Percentiles rank a stretch among this genome's conserved stretches.
phyloP scores from a whole-genome alignment of 2,329 filamentous ascomycete species.

The Claviceps spartinae region DNA sequence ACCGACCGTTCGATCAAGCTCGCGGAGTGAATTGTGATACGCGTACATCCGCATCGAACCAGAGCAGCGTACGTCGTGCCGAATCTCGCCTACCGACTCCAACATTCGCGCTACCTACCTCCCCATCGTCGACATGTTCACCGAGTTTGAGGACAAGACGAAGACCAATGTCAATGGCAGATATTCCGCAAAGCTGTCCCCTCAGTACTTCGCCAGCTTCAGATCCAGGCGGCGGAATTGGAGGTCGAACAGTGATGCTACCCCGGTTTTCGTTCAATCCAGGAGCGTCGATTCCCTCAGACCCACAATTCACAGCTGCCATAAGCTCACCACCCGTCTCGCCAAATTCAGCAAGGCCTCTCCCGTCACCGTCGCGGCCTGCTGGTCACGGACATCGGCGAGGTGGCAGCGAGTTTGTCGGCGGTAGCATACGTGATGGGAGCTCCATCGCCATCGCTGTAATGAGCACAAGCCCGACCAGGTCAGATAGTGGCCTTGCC shows the following conservation, averaged over 20 bases:
- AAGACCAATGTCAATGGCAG: slow-evolving; percentile 40
- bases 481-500: slow-evolving; percentile 42
- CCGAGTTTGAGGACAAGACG: slow-evolving; percentile 35
- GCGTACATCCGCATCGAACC: neutral
- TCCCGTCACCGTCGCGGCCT: slow-evolving; percentile 43
- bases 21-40: neutral
- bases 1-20: slow-evolving; percentile 8
- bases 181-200: slow-evolving; percentile 22
- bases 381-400: slow-evolving; percentile 63
- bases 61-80: neutral
- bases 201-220: slow-evolving; percentile 15
- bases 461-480: slow-evolving; percentile 58
- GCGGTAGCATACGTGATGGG: slow-evolving; percentile 49
- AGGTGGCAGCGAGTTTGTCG: slow-evolving; percentile 77
- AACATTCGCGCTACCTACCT: slow-evolving; percentile 48
- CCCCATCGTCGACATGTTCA: slow-evolving; percentile 21
- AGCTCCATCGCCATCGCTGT: slow-evolving; percentile 45
- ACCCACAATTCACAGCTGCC: slow-evolving; percentile 22
- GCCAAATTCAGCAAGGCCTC: slow-evolving; percentile 34
- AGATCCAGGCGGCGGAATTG: slow-evolving; percentile 14
- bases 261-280: slow-evolving; percentile 46
- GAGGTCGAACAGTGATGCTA: slow-evolving; percentile 26
- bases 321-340: slow-evolving; percentile 43
- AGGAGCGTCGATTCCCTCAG: slow-evolving; percentile 23
- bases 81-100: slow-evolving; percentile 42